A percentile compares a stretch with the other conserved stretches of the same genome.
Conservation (phyloP, 2,329 filamentous ascomycete species). For the Tolypocladium tropicale region DNA sequence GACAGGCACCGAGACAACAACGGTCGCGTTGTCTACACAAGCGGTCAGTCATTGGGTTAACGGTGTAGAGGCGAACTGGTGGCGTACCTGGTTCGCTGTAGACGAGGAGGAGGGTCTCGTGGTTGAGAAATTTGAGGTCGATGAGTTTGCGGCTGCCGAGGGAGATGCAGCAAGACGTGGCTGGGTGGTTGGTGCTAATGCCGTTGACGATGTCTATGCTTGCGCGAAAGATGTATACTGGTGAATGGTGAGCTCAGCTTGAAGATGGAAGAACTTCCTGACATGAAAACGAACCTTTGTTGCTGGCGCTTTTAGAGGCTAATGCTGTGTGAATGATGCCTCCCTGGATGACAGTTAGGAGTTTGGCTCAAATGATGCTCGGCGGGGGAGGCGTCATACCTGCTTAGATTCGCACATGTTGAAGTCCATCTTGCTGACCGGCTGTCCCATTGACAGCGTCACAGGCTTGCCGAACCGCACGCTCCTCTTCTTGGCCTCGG, state of each 20-base stretch:
- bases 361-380: too few relatives aligned
- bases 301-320: constrained; percentile 24
- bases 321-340: constrained; percentile 30
- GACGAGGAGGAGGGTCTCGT: constrained; percentile 50
- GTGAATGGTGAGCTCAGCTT: too few relatives aligned
- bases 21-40: constrained; percentile 13
- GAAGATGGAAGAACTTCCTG: too few relatives aligned
- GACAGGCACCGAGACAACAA: constrained; percentile 25
- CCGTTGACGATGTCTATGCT: constrained; percentile 44
- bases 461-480: constrained; percentile 54
- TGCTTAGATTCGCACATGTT: constrained; percentile 34
- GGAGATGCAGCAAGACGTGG: constrained; percentile 28
- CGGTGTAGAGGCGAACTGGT: not conserved
- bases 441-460: constrained; percentile 32
- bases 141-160: constrained; percentile 35
- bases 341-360: constrained; percentile 14
- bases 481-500: constrained; percentile 57
- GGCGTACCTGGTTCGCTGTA: constrained; percentile 29
- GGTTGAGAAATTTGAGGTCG: constrained; percentile 60
- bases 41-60: not conserved
- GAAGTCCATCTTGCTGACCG: constrained; percentile 43
- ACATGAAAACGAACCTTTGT: constrained; percentile 21
- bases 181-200: constrained; percentile 38
- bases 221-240: constrained; percentile 49
- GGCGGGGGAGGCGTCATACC: constrained; percentile 17